phyloP scores from a whole-genome alignment of 495 filamentous ascomycete species.

The Neurospora cerealis region DNA sequence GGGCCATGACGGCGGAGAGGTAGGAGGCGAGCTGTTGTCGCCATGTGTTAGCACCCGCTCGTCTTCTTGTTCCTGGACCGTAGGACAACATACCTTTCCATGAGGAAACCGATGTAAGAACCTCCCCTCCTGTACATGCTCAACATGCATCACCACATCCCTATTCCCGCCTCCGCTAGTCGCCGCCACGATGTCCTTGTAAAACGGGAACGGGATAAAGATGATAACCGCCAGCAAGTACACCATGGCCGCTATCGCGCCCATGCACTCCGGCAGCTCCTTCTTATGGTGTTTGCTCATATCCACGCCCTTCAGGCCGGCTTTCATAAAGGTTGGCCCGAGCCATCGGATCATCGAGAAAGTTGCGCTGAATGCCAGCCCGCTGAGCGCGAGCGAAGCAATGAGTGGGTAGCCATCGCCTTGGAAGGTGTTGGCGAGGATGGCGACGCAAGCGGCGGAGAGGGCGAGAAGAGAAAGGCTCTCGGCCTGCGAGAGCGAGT shows the following conservation, averaged over 20 bases:
- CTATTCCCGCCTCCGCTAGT: conserved; percentile 90
- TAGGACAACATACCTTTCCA: conserved; percentile 50
- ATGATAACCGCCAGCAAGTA: conserved; percentile 79
- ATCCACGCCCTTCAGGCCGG: conserved; percentile 85
- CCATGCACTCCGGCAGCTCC: conserved; percentile 92
- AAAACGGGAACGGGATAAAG: conserved; percentile 95
- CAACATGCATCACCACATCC: conserved; percentile 60
- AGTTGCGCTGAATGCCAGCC: conserved; percentile 67
- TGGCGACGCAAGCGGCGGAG: conserved; percentile 54
- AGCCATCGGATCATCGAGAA: conserved; percentile 90
- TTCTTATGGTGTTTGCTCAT: conserved; percentile 64
- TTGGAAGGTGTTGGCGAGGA: conserved; percentile 72
- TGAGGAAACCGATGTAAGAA: conserved; percentile 88
- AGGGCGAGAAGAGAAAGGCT: conserved; percentile 59
- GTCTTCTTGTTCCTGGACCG: background rate
- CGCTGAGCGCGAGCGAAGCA: conserved; percentile 77
- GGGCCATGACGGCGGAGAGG: conserved; percentile 82
- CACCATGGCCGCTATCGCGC: conserved; percentile 85
- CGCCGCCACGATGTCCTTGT: conserved; percentile 93
- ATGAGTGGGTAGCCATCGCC: conserved; percentile 80
- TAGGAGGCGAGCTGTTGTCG: conserved; percentile 73
- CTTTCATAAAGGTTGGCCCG: conserved; percentile 79
- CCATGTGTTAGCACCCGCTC: background rate
- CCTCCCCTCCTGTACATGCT: conserved; percentile 65
- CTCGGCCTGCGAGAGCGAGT: conserved; percentile 56